Conservation (phyloP, 2,329 filamentous ascomycete genomes). For the Biscogniauxia mediterranea region DNA sequence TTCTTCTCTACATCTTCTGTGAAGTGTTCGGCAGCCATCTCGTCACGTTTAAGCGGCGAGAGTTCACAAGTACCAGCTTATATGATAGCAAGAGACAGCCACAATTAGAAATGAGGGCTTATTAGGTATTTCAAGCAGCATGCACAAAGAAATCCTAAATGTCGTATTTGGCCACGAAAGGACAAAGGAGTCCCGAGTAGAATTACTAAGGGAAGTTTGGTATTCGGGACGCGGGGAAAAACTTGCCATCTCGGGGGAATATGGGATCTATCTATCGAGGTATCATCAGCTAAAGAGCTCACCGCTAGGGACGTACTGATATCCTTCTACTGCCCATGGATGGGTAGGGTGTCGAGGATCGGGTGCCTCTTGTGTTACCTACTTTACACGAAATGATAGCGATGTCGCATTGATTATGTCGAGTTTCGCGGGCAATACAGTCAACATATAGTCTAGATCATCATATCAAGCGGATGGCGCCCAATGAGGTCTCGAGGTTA, state of each 20-base stretch:
- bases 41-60: not conserved
- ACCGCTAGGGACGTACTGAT: not conserved
- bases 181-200: not conserved
- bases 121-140: not conserved
- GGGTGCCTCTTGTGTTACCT: not conserved
- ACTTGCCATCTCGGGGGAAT: not conserved
- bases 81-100: not conserved
- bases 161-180: not conserved
- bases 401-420: not conserved
- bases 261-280: not conserved
- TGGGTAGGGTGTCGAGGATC: not conserved
- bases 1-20: conserved; percentile 27
- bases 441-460: not conserved
- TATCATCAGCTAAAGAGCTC: not conserved
- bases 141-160: not conserved
- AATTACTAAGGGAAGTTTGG: not conserved
- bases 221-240: not conserved
- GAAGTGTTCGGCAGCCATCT: conserved; percentile 22
- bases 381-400: not conserved
- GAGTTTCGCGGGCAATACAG: not conserved
- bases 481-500: not conserved
- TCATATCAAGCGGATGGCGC: not conserved
- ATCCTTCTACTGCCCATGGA: not conserved
- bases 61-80: not conserved
- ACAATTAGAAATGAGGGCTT: not conserved